A percentile compares a stretch with the other conserved stretches of the same genome.
Conservation (phyloP, 2,329 filamentous ascomycete species). For the Claviceps paspali region DNA sequence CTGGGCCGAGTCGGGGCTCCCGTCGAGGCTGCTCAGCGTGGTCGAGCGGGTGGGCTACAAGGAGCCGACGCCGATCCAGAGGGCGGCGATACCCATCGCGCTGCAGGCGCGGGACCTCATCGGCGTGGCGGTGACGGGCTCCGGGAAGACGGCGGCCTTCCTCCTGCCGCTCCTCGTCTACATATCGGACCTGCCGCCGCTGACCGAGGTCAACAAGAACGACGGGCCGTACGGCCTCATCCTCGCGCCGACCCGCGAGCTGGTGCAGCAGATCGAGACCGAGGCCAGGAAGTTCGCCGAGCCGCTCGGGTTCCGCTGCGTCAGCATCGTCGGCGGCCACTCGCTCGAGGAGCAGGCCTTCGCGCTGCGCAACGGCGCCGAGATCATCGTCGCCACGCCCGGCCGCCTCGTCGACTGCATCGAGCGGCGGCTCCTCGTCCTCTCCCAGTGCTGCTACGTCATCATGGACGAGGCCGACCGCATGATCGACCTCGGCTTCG, state of each 20-base stretch:
- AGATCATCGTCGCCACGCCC: slow-evolving; percentile 97
- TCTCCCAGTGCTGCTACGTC: slow-evolving; percentile 93
- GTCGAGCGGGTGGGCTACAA: slow-evolving; percentile 76
- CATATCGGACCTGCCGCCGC: slow-evolving; percentile 74
- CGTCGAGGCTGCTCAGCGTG: slow-evolving; percentile 62
- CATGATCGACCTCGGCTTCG: slow-evolving; percentile 97
- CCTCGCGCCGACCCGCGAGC: slow-evolving; percentile 85
- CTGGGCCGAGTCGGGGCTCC: slow-evolving; percentile 76
- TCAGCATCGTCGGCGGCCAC: slow-evolving; percentile 96
- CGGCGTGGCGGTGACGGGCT: slow-evolving; percentile 93
- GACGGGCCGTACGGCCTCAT: slow-evolving; percentile 97
- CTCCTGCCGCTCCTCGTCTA: slow-evolving; percentile 84
- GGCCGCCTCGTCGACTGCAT: slow-evolving; percentile 96
- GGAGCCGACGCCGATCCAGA: slow-evolving; percentile 82
- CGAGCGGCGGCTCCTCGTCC: slow-evolving; percentile 76
- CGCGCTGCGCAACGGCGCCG: slow-evolving; percentile 77
- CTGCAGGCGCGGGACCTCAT: slow-evolving; percentile 90
- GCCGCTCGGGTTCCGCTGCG: slow-evolving; percentile 83
- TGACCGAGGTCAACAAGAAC: slow-evolving; percentile 76
- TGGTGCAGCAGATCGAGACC: slow-evolving; percentile 92
- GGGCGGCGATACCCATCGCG: slow-evolving; percentile 90
- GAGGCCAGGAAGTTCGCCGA: slow-evolving; percentile 87
- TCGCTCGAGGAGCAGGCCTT: slow-evolving; percentile 87
- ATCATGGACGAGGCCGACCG: slow-evolving; percentile 99
- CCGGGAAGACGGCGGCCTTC: slow-evolving; percentile 95